Evolutionary conservation across 169 alveolate species (phyloP).

Genomic region (Cryptosporidium baileyi): DNA sequence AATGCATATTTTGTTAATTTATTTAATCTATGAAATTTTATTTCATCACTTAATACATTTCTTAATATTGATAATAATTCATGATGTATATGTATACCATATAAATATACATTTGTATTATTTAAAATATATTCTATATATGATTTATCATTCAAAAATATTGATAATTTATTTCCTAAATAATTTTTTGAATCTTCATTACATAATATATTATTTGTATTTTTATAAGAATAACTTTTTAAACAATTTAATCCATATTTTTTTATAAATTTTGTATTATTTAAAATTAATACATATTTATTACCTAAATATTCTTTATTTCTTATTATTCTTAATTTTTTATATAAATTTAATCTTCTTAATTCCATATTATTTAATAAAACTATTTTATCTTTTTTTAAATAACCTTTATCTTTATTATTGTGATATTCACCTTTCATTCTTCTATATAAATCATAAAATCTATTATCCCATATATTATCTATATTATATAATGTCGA

Average conservation of each 20-base stretch:
- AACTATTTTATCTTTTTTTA: too few relatives aligned
- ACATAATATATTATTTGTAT: background rate
- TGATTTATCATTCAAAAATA: background rate
- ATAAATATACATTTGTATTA: background rate
- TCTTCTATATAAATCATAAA: too few relatives aligned
- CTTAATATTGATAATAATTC: slow-evolving; percentile 16
- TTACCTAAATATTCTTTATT: too few relatives aligned
- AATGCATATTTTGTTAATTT: slow-evolving; percentile 37
- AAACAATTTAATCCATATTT: slow-evolving; percentile 33
- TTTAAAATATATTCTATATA: slow-evolving; percentile 14
- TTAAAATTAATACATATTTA: too few relatives aligned
- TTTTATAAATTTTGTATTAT: background rate
- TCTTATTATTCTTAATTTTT: too few relatives aligned
- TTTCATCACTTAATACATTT: slow-evolving; percentile 1
- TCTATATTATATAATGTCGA: too few relatives aligned
- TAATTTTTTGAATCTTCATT: background rate
- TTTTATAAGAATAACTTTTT: background rate
- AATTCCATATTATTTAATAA: too few relatives aligned
- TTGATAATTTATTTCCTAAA: background rate
- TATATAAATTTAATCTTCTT: too few relatives aligned
- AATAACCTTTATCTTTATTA: too few relatives aligned
- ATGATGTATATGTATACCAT: slow-evolving; percentile 38
- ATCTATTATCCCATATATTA: too few relatives aligned
- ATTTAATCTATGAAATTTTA: background rate
- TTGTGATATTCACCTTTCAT: too few relatives aligned